Evolutionary conservation across 1,284 basidiomycete species (phyloP).

Genomic region (Austropuccinia psidii): DNA sequence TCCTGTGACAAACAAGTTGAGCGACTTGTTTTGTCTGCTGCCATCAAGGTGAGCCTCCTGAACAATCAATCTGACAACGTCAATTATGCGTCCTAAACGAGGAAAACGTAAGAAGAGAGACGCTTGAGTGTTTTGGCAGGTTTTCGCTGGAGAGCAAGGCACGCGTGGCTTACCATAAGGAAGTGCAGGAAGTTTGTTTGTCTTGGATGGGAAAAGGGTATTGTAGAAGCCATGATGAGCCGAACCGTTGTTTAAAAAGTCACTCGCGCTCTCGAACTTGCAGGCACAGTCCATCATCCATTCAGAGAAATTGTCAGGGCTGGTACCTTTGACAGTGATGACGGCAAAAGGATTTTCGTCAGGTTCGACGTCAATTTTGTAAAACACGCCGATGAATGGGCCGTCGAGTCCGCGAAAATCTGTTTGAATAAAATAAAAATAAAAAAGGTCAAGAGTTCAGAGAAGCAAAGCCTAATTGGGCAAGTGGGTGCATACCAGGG

Average conservation of each 20-base stretch:
- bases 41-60: slow-evolving; percentile 7
- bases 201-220: slow-evolving; percentile 23
- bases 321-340: slow-evolving; percentile 23
- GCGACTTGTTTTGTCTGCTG: neutral
- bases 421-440: neutral
- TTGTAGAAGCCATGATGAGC: slow-evolving; percentile 30
- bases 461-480: neutral
- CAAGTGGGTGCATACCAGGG: slow-evolving; percentile 5
- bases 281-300: slow-evolving; percentile 27
- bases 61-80: slow-evolving; percentile 29
- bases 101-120: too few species aligned
- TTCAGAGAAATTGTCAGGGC: slow-evolving; percentile 8
- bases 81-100: slow-evolving; percentile 23
- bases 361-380: neutral
- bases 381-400: slow-evolving; percentile 29
- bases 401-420: slow-evolving; percentile 16
- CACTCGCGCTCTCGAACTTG: slow-evolving; percentile 16
- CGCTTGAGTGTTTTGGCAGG: too few species aligned
- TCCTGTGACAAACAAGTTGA: slow-evolving; percentile 23
- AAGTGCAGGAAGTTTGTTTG: neutral
- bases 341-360: slow-evolving; percentile 34
- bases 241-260: slow-evolving; percentile 4
- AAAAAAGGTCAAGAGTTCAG: neutral
- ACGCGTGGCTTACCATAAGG: slow-evolving; percentile 30
- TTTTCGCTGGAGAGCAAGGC: too few species aligned